Evolutionary conservation across 352 stramenopile species (phyloP).

Genomic region (Pythium periplocum): DNA sequence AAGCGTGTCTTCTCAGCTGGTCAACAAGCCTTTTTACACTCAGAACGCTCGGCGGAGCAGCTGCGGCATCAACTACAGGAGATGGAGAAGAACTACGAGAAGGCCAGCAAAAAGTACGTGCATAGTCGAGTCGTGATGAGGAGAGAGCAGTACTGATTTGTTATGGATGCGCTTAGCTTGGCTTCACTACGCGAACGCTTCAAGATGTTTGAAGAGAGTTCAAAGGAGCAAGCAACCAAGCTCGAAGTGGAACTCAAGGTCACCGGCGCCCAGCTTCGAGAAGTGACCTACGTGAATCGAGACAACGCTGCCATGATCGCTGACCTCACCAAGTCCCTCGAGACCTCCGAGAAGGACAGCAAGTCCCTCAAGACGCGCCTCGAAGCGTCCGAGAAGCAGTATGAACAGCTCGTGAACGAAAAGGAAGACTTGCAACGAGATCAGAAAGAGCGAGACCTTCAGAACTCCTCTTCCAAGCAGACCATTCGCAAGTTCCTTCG

Average conservation of each 20-base stretch:
- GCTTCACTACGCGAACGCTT: conserved; percentile 59
- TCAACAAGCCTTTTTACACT: conserved; percentile 72
- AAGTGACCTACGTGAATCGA: conserved; percentile 70
- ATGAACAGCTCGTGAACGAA: conserved; percentile 35
- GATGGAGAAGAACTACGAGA: conserved; percentile 72
- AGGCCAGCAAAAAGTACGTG: conserved; percentile 49
- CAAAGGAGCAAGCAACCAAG: conserved; percentile 77
- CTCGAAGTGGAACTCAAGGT: conserved; percentile 81
- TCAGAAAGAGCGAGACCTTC: conserved; percentile 43
- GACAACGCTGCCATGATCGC: conserved; percentile 61
- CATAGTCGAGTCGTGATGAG: not conserved
- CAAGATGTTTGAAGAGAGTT: conserved; percentile 70
- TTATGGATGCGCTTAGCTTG: conserved; percentile 28
- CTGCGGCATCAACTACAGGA: conserved; percentile 60
- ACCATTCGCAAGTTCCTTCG: conserved; percentile 47
- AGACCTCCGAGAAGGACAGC: conserved; percentile 41
- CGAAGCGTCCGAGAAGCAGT: conserved; percentile 33
- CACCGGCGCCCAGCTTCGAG: conserved; percentile 53
- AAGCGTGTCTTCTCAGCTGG: conserved; percentile 75
- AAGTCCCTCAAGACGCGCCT: conserved; percentile 32
- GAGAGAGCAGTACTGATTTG: not conserved
- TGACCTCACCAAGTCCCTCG: conserved; percentile 51
- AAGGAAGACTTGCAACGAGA: conserved; percentile 61
- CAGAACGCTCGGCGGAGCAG: conserved; percentile 64
- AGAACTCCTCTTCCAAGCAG: conserved; percentile 50